Base-by-base conservation (phyloP, 2,329 filamentous ascomycete species). In the Ceratocystis destructans region DNA sequence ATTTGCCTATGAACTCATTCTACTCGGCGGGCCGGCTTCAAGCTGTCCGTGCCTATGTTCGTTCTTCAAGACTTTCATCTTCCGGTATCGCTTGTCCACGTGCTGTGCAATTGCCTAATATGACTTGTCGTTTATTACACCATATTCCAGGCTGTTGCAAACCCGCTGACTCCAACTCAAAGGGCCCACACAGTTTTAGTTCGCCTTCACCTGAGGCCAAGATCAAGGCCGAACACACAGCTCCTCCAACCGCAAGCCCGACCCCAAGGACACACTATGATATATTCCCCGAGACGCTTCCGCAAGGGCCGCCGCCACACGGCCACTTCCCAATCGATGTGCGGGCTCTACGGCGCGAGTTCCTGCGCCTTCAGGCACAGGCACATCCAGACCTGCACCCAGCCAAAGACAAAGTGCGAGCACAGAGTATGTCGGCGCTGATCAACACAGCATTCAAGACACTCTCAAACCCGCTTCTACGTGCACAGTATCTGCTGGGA, bases 381-480 rank as follows among this genome's bases (percentile, higher is more conserved):
- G 83, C 87, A 10, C 89, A 94, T 75, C 89, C 89, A 0, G 89
- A 94, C 74, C 79, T 87, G 68, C 79, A 82, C 73, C 78, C 83
- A 70, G 69, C 80, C 70, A 55, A 64, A 15, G 50, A 79, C 74
- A 79, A 87, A 77, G 71, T 77, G 71, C 72, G 82, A 61, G 90
- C 91, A 22, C 89, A 95, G 75, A 88, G 85, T 0, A 79, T 86
- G n/a, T 94, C 88, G 8, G 83, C 90, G 6, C 82, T 84, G 31
- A 92, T 97, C 75, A 97, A 97, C 79, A 87, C 91, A 70, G 94
- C 94, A 0, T 97, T 95, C 80, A 87, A 85, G 72, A 96, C 92
- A 2, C 82, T 99, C 0, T 79, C 83, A 62, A 84, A 87, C 71
- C 92, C 94, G 17, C 79, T 99, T 12, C 76, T 83, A 61, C 84